Conservation (phyloP, 768 basidiomycete species). For the Lactarius sanguifluus region DNA sequence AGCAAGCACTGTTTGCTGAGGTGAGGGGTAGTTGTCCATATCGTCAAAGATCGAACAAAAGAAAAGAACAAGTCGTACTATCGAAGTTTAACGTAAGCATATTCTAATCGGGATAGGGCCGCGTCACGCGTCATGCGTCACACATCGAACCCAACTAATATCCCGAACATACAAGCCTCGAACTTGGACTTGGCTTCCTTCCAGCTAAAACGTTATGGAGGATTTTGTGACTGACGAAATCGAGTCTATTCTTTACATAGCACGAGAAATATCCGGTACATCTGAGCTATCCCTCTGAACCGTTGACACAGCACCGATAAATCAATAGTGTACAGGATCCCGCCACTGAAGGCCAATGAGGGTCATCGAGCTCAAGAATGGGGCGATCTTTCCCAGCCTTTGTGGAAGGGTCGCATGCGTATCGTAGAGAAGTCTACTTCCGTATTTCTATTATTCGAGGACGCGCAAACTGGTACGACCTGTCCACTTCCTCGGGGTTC, state of each 20-base stretch:
- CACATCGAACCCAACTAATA: neutral
- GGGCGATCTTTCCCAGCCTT: constrained; percentile 78
- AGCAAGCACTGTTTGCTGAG: constrained; percentile 46
- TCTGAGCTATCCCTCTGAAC: constrained; percentile 22
- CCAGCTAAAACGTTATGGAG: constrained; percentile 45
- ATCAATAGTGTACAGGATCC: constrained; percentile 81
- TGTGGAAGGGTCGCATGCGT: constrained; percentile 92
- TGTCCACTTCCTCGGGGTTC: neutral
- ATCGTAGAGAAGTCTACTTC: constrained; percentile 74
- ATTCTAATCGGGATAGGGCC: neutral
- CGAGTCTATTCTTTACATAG: constrained; percentile 86
- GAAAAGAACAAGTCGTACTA: neutral
- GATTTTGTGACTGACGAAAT: constrained; percentile 67
- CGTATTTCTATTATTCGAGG: constrained; percentile 77
- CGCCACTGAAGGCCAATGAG: constrained; percentile 80
- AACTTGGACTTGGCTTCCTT: neutral
- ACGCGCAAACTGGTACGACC: constrained; percentile 65
- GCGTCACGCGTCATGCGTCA: too few species aligned
- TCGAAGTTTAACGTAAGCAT: too few species aligned
- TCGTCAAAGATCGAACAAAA: constrained; percentile 10
- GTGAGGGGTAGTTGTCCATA: constrained; percentile 66
- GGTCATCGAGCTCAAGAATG: constrained; percentile 92
- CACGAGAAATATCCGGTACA: constrained; percentile 85
- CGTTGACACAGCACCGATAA: constrained; percentile 26
- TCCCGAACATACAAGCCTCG: neutral